Conservation (phyloP, 2,329 filamentous ascomycete species). For the Ambrosiella beaveri region DNA sequence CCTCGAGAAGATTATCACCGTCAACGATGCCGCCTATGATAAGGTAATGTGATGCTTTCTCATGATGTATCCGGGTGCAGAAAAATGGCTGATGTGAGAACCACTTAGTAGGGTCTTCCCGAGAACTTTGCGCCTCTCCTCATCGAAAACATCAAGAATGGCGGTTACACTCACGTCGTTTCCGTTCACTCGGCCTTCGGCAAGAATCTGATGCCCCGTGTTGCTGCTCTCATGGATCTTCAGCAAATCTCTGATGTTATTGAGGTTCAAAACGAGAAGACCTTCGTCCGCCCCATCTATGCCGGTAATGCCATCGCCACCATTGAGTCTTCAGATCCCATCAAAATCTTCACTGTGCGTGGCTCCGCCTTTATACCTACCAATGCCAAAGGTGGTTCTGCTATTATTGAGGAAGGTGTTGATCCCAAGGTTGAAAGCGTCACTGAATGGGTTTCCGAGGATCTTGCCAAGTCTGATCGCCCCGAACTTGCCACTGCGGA, state of each 20-base stretch:
- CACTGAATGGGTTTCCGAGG: constrained; percentile 85
- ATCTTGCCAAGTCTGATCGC: constrained; percentile 81
- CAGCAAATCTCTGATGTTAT: constrained; percentile 93
- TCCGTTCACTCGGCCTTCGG: constrained; percentile 88
- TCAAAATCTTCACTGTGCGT: constrained; percentile 83
- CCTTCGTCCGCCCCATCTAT: constrained; percentile 92
- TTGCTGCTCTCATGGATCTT: constrained; percentile 77
- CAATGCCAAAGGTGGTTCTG: constrained; percentile 53
- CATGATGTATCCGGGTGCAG: not conserved
- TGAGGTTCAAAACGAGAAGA: constrained; percentile 71
- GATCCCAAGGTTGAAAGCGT: constrained; percentile 61
- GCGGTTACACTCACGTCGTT: constrained; percentile 81
- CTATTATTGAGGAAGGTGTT: constrained; percentile 59
- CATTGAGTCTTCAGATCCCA: constrained; percentile 69
- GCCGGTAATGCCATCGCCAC: constrained; percentile 95
- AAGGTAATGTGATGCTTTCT: constrained; percentile 40
- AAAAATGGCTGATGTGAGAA: not conserved
- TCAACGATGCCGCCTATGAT: constrained; percentile 82
- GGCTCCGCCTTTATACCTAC: constrained; percentile 78
- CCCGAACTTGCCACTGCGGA: constrained; percentile 82
- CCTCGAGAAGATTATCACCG: constrained; percentile 74
- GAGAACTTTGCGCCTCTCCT: constrained; percentile 91
- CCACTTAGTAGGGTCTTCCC: constrained; percentile 49
- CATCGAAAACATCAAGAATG: constrained; percentile 92
- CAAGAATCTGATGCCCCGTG: constrained; percentile 82